Base-by-base conservation (phyloP, 2,329 filamentous ascomycete species). In the Pseudogymnoascus sp. region DNA sequence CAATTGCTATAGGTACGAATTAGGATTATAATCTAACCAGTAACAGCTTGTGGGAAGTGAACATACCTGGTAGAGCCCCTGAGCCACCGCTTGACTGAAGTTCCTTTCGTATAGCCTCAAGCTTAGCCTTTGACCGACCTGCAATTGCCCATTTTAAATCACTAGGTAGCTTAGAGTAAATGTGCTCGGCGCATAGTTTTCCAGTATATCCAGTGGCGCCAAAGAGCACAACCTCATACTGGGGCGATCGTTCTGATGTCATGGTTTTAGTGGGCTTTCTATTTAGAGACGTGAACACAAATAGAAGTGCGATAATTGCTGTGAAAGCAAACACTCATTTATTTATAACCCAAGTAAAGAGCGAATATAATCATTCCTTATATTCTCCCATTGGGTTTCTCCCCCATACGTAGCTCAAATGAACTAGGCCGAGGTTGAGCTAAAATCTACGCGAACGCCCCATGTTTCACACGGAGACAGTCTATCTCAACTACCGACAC, bases 111-210 rank as follows among this genome's bases (percentile, higher is more conserved):
- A 97, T 74, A 40, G 76, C 75, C 67, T 88, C 82, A 3, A 97
- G 81, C 73, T 96, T 96, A 58, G 80, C 77, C 55, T 81, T 77
- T n/a, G 89, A 92, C 25, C 92, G 88, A 31, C 92, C 92, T 55
- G 91, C 90, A 61, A 97, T 79, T 12, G 90, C 92, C 92, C 92
- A 97, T 77, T 85, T 91, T 64, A 96, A 74, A 72, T 90, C 83
- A 18, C 87, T 90, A 0, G 92, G 88, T 0, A 92, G 78, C 66
- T 83, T 77, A 12, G 80, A 80, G 60, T 85, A 80, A 69, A 96
- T 87, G 74, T 94, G 85, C 72, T 95, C 87, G 27, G 87, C 87
- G 2, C 86, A 86, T 67, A 89, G 80, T 66, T 85, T 87, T 37
- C 92, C 92, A 0, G 92, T 97, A 74, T 95, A 96, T 27, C 92